Base-by-base conservation (phyloP, 176 grass and related monocot species). In the Coix lacrymajobi region DNA sequence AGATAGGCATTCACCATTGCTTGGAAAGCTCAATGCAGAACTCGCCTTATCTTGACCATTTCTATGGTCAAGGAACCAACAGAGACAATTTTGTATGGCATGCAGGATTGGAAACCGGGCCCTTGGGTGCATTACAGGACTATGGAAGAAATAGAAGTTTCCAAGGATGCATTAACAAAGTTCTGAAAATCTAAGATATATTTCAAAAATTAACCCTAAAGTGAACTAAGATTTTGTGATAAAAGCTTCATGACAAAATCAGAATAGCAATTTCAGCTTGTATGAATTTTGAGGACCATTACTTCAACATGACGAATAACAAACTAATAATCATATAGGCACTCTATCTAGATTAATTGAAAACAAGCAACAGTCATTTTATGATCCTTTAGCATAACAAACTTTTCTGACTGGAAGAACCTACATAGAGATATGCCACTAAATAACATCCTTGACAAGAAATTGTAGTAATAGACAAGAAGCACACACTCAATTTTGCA, bases 11-110 rank as follows among this genome's bases (percentile, higher is more conserved):
- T 20, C 15, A 4, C 8, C 20, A 70, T n/a, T n/a, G n/a, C n/a
- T n/a, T n/a, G n/a, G n/a, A 62, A 71, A 48, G 39, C 65, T 71
- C n/a, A 61, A 62, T 20, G 48, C 39, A 49, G 58, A 78, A 77
- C 1, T 45, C 10, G 7, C 3, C 7, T 57, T 84, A 4, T n/a
- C n/a, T n/a, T n/a, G n/a, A n/a, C n/a, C n/a, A n/a, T n/a, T n/a
- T n/a, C n/a, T 25, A 62, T 26, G 51, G 46, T 62, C n/a, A 8
- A 8, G 54, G 31, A 71, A 31, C 17, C 12, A 44, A 29, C 75
- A 79, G 43, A 71, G 2, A 51, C 14, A 48, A 5, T 60, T 57
- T 45, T 63, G 24, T 37, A 49, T 72, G 75, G 14, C 14, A 56
- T n/a, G 51, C 51, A 36, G 30, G 43, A 49, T n/a, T n/a, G n/a